Evolutionary conservation across 257 asterid genomes (phyloP).

Genomic region (Nicotiana benthamiana): DNA sequence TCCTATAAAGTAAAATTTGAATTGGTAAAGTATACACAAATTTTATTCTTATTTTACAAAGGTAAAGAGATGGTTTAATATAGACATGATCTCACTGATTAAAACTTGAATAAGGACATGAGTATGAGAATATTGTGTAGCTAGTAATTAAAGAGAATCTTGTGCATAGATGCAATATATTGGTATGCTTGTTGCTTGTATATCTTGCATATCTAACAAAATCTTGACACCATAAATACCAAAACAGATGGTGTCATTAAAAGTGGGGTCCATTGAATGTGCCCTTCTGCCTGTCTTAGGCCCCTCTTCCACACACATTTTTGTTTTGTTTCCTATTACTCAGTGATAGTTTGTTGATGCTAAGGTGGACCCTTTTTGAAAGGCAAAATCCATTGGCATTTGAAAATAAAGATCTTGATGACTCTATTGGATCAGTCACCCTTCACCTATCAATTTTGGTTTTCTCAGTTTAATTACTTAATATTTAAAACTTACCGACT

Average conservation of each 20-base stretch:
- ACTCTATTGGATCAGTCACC: neutral
- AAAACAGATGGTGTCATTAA: conserved; percentile 43
- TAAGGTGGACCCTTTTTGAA: conserved; percentile 43
- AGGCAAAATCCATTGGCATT: conserved; percentile 48
- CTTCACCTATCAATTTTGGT: no score
- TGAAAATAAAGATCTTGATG: conserved; percentile 41
- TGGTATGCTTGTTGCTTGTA: neutral
- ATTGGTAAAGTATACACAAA: neutral
- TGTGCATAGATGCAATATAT: conserved; percentile 23
- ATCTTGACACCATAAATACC: conserved; percentile 28
- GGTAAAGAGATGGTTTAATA: no score
- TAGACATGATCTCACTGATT: no score
- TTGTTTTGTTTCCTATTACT: conserved; percentile 5
- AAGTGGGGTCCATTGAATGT: conserved; percentile 29
- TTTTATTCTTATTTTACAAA: no score
- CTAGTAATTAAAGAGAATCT: conserved; percentile 17
- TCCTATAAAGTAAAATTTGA: no score
- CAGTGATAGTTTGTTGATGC: conserved; percentile 33
- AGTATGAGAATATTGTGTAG: conserved; percentile 3
- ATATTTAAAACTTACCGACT: no score
- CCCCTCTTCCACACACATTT: neutral
- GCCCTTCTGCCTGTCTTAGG: conserved; percentile 12
- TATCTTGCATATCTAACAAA: conserved; percentile 26
- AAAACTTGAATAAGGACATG: neutral
- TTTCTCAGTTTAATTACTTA: no score